Percentiles rank a stretch among this genome's conserved stretches.
Evolutionary conservation across 2,329 filamentous ascomycete species (phyloP).

Genomic region (Colletotrichum sp.): DNA sequence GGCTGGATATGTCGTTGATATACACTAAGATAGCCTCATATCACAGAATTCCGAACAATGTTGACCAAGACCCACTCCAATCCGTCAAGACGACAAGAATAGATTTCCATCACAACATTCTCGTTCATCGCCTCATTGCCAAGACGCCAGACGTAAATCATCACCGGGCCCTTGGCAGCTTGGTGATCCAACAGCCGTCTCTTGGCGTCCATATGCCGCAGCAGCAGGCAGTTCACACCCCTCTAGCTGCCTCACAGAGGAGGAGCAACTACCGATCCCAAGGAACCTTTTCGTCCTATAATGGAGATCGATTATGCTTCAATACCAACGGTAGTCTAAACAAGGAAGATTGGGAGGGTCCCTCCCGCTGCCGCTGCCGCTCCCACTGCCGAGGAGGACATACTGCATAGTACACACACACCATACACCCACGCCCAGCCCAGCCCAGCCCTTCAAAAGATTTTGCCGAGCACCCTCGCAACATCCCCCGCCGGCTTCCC

Average conservation of each 20-base stretch:
- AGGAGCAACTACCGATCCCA: background rate
- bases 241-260: background rate
- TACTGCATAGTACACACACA: no score
- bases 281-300: slow-evolving; percentile 11
- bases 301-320: background rate
- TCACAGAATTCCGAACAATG: rapidly evolving
- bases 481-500: slow-evolving; percentile 60
- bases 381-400: background rate
- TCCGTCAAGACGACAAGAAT: background rate
- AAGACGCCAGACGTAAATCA: background rate
- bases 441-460: slow-evolving; percentile 50
- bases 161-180: background rate
- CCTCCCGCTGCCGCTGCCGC: background rate
- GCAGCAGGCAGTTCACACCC: background rate
- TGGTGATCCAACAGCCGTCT: background rate
- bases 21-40: background rate
- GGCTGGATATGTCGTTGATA: no score
- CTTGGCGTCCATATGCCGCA: background rate
- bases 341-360: background rate
- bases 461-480: slow-evolving; percentile 67
- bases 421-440: background rate
- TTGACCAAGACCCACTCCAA: background rate
- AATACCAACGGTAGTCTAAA: background rate
- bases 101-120: background rate
- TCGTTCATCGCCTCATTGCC: background rate